phyloP scores from a whole-genome alignment of 805 yeast species.

The Wickerhamiella kurtzmanii region DNA sequence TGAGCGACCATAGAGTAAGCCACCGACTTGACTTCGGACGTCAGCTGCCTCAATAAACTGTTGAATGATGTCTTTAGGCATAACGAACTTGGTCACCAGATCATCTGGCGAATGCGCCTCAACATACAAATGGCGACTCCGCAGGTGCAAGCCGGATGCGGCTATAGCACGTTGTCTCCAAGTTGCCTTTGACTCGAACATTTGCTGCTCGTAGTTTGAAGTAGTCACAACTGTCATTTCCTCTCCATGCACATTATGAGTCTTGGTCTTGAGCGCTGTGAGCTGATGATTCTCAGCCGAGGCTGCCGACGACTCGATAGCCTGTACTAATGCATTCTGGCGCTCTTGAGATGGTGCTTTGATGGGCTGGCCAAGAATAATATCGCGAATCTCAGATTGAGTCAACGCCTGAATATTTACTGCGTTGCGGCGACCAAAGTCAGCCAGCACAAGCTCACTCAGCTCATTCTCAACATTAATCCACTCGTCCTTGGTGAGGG shows the following conservation, averaged over 20 bases:
- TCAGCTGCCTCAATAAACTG: conserved; percentile 74
- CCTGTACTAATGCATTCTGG: conserved; percentile 45
- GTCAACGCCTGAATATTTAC: conserved; percentile 80
- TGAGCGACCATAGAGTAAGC: conserved; percentile 63
- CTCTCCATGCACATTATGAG: conserved; percentile 89
- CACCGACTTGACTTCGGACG: conserved; percentile 69
- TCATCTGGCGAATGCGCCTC: conserved; percentile 42
- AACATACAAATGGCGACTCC: conserved; percentile 63
- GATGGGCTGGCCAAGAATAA: conserved; percentile 87
- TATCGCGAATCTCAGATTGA: conserved; percentile 84
- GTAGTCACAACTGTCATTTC: conserved; percentile 91
- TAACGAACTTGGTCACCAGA: conserved; percentile 47
- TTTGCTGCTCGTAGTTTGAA: conserved; percentile 69
- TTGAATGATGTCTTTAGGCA: conserved; percentile 70
- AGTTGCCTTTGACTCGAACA: conserved; percentile 71
- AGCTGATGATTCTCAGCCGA: conserved; percentile 31
- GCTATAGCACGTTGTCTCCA: conserved; percentile 87
- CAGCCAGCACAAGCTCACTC: conserved; percentile 74
- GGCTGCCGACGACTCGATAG: conserved; percentile 42
- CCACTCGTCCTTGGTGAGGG: conserved; percentile 84
- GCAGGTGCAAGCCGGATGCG: conserved; percentile 53
- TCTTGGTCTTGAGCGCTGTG: conserved; percentile 67
- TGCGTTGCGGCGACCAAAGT: conserved; percentile 72
- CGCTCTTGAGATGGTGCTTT: conserved; percentile 78
- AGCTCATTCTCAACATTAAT: conserved; percentile 72